Evolutionary conservation across 495 filamentous ascomycete species (phyloP).

Genomic region (Entonaema liquescens): DNA sequence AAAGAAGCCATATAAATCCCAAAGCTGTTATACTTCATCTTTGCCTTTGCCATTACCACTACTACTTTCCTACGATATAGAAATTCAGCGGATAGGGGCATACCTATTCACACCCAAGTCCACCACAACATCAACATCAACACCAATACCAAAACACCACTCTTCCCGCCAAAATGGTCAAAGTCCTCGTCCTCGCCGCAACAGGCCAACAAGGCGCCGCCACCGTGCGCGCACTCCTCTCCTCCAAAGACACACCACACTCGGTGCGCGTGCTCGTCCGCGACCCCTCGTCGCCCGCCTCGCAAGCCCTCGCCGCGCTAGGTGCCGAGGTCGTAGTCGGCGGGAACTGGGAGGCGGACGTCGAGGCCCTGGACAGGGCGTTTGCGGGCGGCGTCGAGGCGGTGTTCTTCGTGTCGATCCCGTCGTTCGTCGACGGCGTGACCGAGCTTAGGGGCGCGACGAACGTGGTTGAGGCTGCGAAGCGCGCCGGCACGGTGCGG

Average conservation of each 20-base stretch:
- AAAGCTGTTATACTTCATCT: neutral
- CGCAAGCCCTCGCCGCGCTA: slow-evolving; percentile 57
- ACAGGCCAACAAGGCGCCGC: slow-evolving; percentile 76
- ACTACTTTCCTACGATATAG: too few species aligned
- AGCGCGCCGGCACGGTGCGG: slow-evolving; percentile 53
- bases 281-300: slow-evolving; percentile 59
- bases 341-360: slow-evolving; percentile 61
- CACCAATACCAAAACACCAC: neutral
- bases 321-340: slow-evolving; percentile 56
- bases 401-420: slow-evolving; percentile 59
- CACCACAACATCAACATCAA: neutral
- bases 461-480: slow-evolving; percentile 64
- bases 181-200: slow-evolving; percentile 70
- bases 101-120: neutral
- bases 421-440: slow-evolving; percentile 27
- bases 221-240: slow-evolving; percentile 64
- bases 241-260: slow-evolving; percentile 53
- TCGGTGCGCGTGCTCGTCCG: slow-evolving; percentile 77
- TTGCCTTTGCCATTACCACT: neutral
- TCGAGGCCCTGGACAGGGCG: slow-evolving; percentile 58
- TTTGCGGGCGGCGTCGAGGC: slow-evolving; percentile 51
- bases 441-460: slow-evolving; percentile 59
- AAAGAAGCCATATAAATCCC: neutral
- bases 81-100: neutral
- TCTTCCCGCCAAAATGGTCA: slow-evolving; percentile 22